Evolutionary conservation across 176 grass and related monocot species (phyloP), one percentile per base, ranked within the genome.

Genomic region (Eleusine indica): DNA sequence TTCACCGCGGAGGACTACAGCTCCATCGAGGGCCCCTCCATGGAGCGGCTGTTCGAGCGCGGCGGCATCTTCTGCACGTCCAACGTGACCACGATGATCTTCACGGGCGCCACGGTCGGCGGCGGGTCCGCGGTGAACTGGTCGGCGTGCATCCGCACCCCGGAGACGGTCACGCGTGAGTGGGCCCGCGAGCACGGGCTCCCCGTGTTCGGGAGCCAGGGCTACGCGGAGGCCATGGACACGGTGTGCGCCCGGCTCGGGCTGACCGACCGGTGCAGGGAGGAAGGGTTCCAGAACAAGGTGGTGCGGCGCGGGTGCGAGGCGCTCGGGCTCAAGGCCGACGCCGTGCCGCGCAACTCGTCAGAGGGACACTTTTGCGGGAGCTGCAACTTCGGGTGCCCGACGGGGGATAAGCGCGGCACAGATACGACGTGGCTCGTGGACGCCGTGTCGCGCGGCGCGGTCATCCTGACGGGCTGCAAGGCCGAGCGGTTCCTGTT

Each of bases 121-220:
- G 97, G 97, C 3, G 97, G 97, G 38, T 92, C 97, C 4, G 93
- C 89, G 30, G 87, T 99, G 76, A 99, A 99, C 92, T 99, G 97
- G 93, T 94, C 97, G 10, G 97, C 97, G 32, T 80, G 91, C 88
- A 91, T 99, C 79, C 84, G 86, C 78, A 99, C 97, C 0, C 97
- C 97, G 7, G 57, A 19, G 44, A 42, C 79, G 53, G 89, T 99
- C 57, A 42, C 80, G 28, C 79, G 70, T 52, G 97, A 96, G 78
- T 99, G 97, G 97, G 81, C 89, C 0, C 82, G 84, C 54, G 75
- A 96, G 25, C 89, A 87, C 17, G 80, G 68, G 0, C 84, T 99
- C 14, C 57, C 78, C 0, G 41, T 99, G 58, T 99, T 99, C 53
- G 47, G 35, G 22, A 80, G 84, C 80, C 49, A 53, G 1, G 78